Evolutionary conservation across 495 filamentous ascomycete genomes (phyloP).

Genomic region (Aspergillus saccharolyticus): DNA sequence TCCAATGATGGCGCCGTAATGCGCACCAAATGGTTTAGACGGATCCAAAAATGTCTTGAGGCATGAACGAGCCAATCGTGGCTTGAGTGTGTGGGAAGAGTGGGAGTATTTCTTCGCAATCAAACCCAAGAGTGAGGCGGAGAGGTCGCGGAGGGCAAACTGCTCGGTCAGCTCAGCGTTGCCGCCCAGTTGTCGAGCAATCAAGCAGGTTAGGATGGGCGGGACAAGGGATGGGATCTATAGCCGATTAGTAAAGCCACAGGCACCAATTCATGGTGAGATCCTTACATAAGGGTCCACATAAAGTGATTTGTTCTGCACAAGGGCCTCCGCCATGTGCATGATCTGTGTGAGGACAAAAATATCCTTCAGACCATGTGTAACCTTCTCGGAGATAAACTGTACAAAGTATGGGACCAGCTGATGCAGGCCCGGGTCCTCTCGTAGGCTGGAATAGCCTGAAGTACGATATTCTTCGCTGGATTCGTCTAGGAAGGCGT

Average conservation of each 20-base stretch:
- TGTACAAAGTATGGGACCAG: constrained; percentile 92
- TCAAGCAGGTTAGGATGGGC: constrained; percentile 82
- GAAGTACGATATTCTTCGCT: constrained; percentile 82
- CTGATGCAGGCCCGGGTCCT: constrained; percentile 90
- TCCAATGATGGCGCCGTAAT: constrained; percentile 82
- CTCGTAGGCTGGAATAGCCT: constrained; percentile 70
- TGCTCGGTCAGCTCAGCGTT: constrained; percentile 51
- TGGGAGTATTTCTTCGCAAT: constrained; percentile 71
- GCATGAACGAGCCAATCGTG: constrained; percentile 84
- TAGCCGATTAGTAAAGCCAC: background rate
- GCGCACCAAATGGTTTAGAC: constrained; percentile 67
- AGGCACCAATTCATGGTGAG: background rate
- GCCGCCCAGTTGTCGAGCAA: constrained; percentile 75
- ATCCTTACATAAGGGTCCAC: constrained; percentile 76
- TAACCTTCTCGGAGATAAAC: constrained; percentile 91
- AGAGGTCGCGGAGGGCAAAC: constrained; percentile 76
- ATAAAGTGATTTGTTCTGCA: constrained; percentile 76
- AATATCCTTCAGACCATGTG: constrained; percentile 77
- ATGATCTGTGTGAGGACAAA: constrained; percentile 88
- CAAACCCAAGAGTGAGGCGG: constrained; percentile 69
- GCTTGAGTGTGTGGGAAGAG: constrained; percentile 69
- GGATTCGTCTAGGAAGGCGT: constrained; percentile 75
- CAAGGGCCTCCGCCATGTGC: constrained; percentile 75
- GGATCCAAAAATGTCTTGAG: constrained; percentile 88
- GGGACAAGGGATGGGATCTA: constrained; percentile 74